Evolutionary conservation across 202 grass and related monocot species (phyloP).

Genomic region (Elaeis oleifera): DNA sequence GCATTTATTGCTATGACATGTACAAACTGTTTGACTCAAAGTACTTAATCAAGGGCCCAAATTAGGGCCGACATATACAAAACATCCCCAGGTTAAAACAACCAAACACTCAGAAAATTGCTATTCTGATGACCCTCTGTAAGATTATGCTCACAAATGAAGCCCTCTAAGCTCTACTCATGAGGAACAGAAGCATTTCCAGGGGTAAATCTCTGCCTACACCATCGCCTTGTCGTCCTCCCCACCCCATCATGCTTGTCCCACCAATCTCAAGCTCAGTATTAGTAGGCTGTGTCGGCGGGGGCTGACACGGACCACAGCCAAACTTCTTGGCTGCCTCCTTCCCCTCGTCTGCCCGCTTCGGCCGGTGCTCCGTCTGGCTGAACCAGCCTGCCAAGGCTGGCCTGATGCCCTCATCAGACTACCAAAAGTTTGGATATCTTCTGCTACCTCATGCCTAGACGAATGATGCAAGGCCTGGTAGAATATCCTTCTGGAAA

Average conservation of each 20-base stretch:
- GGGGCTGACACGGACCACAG: slow-evolving; percentile 26
- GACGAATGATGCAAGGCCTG: slow-evolving; percentile 60
- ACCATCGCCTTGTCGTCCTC: slow-evolving; percentile 67
- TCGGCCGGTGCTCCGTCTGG: slow-evolving; percentile 30
- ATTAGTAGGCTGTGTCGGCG: slow-evolving; percentile 3
- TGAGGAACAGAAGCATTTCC: slow-evolving; percentile 23
- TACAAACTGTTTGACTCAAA: too few species aligned
- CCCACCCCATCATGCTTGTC: slow-evolving; percentile 67
- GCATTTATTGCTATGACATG: too few species aligned
- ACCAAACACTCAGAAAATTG: too few species aligned
- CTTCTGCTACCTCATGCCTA: slow-evolving; percentile 72
- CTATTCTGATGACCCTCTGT: too few species aligned
- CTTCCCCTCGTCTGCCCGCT: slow-evolving; percentile 45
- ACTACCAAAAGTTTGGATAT: slow-evolving; percentile 59
- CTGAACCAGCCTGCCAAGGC: slow-evolving; percentile 42
- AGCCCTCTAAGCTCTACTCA: too few species aligned
- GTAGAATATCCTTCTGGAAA: slow-evolving; percentile 85
- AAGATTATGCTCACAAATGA: too few species aligned
- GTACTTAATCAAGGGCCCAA: too few species aligned
- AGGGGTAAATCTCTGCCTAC: slow-evolving; percentile 42
- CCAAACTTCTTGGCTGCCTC: slow-evolving; percentile 38
- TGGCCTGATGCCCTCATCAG: slow-evolving; percentile 50
- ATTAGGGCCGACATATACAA: too few species aligned
- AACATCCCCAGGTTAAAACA: too few species aligned
- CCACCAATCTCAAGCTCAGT: slow-evolving; percentile 42